A percentile compares a stretch with the other conserved stretches of the same genome.
phyloP scores from a whole-genome alignment of 2,329 filamentous ascomycete species.

The Coccinonectria pachysandricola region DNA sequence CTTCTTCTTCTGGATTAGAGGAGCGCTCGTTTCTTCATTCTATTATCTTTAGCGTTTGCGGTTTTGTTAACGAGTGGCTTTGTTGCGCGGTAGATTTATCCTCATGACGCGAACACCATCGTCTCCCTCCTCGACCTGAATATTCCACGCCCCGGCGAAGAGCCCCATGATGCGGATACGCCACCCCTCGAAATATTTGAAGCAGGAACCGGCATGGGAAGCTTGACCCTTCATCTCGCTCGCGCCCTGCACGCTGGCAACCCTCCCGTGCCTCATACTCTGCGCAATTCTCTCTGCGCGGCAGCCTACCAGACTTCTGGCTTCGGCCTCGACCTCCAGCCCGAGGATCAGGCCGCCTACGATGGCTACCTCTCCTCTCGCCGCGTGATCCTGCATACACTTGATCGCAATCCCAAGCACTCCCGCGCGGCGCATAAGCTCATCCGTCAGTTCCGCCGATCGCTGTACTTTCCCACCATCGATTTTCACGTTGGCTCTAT shows the following conservation, averaged over 20 bases:
- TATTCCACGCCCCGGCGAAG: slow-evolving; percentile 31
- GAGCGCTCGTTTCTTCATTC: too few species aligned
- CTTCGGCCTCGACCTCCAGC: slow-evolving; percentile 17
- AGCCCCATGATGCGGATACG: slow-evolving; percentile 23
- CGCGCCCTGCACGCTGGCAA: slow-evolving; percentile 69
- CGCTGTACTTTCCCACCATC: slow-evolving; percentile 58
- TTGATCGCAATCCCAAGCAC: slow-evolving; percentile 55
- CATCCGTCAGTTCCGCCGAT: slow-evolving; percentile 56
- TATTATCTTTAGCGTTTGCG: too few species aligned
- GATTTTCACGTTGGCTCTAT: slow-evolving; percentile 66
- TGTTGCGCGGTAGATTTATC: slow-evolving; percentile 52
- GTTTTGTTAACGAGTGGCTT: too few species aligned
- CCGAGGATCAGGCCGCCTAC: slow-evolving; percentile 24
- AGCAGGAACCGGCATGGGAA: slow-evolving; percentile 77
- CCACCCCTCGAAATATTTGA: slow-evolving; percentile 65
- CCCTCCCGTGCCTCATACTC: slow-evolving; percentile 33
- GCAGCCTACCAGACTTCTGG: slow-evolving; percentile 12
- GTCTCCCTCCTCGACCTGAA: slow-evolving; percentile 69
- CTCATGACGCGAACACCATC: slow-evolving; percentile 64
- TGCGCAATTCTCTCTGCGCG: slow-evolving; percentile 24
- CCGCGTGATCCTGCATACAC: slow-evolving; percentile 61
- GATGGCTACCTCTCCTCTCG: slow-evolving; percentile 40
- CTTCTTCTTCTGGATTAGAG: too few species aligned
- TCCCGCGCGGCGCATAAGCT: slow-evolving; percentile 54
- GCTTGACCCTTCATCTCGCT: slow-evolving; percentile 64